Percentiles rank a stretch among this genome's conserved stretches.
Conservation (phyloP, 768 basidiomycete species). For the Coprinopsis cinerea region DNA sequence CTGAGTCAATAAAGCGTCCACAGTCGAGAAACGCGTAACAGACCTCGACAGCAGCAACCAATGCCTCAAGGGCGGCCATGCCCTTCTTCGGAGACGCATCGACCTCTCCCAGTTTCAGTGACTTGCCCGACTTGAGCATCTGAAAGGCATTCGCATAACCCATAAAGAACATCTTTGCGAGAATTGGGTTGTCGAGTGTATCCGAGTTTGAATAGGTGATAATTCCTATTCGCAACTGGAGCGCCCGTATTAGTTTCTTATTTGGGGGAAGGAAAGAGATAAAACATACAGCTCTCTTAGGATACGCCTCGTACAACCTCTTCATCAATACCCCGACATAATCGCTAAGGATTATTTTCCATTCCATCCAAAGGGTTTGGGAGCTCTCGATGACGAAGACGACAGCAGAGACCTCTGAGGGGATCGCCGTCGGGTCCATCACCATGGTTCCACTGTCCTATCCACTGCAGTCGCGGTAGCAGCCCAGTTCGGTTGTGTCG, state of each 20-base stretch:
- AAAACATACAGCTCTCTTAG: background rate
- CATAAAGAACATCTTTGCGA: constrained; percentile 8
- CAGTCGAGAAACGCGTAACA: constrained; percentile 9
- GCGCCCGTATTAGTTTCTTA: background rate
- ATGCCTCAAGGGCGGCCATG: constrained; percentile 65
- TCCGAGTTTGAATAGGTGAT: too few relatives aligned
- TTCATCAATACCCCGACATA: constrained; percentile 46
- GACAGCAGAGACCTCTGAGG: constrained; percentile 34
- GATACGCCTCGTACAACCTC: background rate
- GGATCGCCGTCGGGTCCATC: background rate
- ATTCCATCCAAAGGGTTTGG: constrained; percentile 44
- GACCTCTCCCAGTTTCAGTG: background rate
- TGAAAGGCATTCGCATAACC: constrained; percentile 6
- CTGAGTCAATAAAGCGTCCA: background rate
- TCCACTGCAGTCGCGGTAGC: too few relatives aligned
- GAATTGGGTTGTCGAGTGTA: too few relatives aligned
- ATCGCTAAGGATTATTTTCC: constrained; percentile 37
- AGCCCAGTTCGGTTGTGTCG: too few relatives aligned
- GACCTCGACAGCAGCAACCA: constrained; percentile 69
- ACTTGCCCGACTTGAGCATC: background rate
- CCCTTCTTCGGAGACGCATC: constrained; percentile 24
- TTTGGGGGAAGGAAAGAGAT: background rate
- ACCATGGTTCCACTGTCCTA: background rate
- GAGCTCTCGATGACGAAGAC: constrained; percentile 62
- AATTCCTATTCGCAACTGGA: constrained; percentile 6